Evolutionary conservation across 805 yeast genomes (phyloP), one percentile per base, ranked within the genome.

Genomic region (Nakazawaea wickerhamii): DNA sequence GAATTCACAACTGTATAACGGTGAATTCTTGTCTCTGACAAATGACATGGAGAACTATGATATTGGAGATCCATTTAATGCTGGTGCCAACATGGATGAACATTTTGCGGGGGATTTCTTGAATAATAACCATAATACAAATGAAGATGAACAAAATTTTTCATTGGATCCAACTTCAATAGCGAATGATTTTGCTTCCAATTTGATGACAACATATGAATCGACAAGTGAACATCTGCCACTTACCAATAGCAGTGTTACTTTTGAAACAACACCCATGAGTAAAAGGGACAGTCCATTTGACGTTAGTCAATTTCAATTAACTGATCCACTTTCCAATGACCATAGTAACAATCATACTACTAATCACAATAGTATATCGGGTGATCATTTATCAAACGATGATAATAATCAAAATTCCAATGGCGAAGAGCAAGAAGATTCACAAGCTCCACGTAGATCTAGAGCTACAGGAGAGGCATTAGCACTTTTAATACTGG

Each of bases 401-500:
- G 54, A 52, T 25, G 51, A 52, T 30, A 22, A 43, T 26, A 41
- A 37, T 19, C 15, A 27, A 10, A 37, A 31, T 17, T 28, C 25
- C 7, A 34, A 48, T 11, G 42, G 30, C 13, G 34, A 38, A 30
- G 35, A 36, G 20, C 40, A 41, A 15, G 44, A 41, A 18, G 44
- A 41, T 36, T 23, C 40, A 14, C 46, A 38, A 19, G 36, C 18
- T 11, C 60, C 58, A 8, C 47, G 59, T 34, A 48, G 68, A 30
- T 59, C 67, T 7, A 51, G 68, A 30, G 68, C 68, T 0, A 59
- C 67, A 0, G 91, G 95, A 1, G 91, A 82, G 54, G 88, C 84
- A 2, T 67, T 89, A 41, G 81, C 78, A 38, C 70, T 73, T 35
- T 68, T 89, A 38, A 73, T 86, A 33, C 64, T 68, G 23, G 95